Evolutionary conservation across 2,329 filamentous ascomycete genomes (phyloP), one percentile per base, ranked within the genome.

Genomic region (Penicillium brevicompactum): DNA sequence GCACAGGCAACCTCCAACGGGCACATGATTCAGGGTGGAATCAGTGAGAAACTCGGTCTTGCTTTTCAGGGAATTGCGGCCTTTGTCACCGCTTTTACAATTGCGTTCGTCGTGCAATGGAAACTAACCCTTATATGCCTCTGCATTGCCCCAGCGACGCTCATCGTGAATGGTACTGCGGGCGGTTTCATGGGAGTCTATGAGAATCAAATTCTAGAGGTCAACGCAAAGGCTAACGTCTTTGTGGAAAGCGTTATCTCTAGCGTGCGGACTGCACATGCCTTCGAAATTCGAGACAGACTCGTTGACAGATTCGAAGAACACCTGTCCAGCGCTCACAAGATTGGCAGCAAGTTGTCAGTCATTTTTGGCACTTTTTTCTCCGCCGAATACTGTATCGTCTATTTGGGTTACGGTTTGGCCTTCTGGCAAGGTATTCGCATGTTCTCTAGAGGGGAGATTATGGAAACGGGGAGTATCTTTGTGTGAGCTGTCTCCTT

Each of bases 1-100:
- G 58, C 63, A 10, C 68, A 70, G 51, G 70, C 67, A 27, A 60
- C 61, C 9, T 68, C 68, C 2, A 71, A 72, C 40, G 67, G 67
- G 2, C 64, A 41, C 21, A 45, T 58, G 18, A 60, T 64, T 2
- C 60, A 64, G 41, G 31, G 34, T n/a, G 66, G 64, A 5, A 62
- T 64, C 18, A 55, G 58, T 1, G 63, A 68, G 40, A 68, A 67
- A 37, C 31, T 67, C 2, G 65, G 60, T 2, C 55, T 62, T 30
- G 53, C 59, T 8, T 31, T 66, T 16, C 60, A 66, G 24, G 59
- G 57, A 2, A 34, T 60, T 8, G 46, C 66, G 3, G 46, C 62
- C 4, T 66, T 68, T 30, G 47, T 64, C 2, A 46, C 63, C 0
- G 62, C 64, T 5, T 67, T 67, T 24, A 53, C 66, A 3, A 21